Evolutionary conservation across 768 basidiomycete genomes (phyloP).

Genomic region (Infundibulicybe gibba): DNA sequence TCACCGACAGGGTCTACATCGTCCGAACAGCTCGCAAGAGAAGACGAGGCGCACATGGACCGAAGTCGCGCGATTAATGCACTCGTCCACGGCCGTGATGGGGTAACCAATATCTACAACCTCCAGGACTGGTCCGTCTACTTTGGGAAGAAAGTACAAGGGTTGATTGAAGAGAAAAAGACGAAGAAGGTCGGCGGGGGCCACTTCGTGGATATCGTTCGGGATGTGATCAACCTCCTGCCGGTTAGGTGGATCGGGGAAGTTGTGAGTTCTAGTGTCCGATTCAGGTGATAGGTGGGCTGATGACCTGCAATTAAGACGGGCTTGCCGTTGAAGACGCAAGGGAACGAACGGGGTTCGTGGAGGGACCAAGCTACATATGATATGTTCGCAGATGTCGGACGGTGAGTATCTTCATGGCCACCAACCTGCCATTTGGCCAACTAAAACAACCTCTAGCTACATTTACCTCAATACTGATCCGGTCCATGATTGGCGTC

Average conservation of each 20-base stretch:
- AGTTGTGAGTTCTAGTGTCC: constrained; percentile 38
- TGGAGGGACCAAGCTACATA: constrained; percentile 37
- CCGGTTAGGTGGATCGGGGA: constrained; percentile 61
- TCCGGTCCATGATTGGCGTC: constrained; percentile 41
- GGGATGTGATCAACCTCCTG: constrained; percentile 62
- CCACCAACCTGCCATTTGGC: neutral
- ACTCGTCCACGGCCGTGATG: too few relatives aligned
- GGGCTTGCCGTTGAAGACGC: constrained; percentile 40
- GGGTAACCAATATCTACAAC: too few relatives aligned
- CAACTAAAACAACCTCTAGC: constrained; percentile 18
- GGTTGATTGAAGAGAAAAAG: constrained; percentile 31
- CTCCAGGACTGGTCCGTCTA: constrained; percentile 15
- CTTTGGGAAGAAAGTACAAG: constrained; percentile 27
- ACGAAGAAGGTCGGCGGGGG: constrained; percentile 22
- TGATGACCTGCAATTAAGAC: constrained; percentile 22
- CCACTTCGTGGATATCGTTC: constrained; percentile 54
- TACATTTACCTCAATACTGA: constrained; percentile 44
- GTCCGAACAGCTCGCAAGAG: too few relatives aligned
- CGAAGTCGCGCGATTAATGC: too few relatives aligned
- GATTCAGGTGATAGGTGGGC: neutral
- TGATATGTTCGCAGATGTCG: constrained; percentile 42
- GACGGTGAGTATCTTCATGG: constrained; percentile 33
- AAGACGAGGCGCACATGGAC: too few relatives aligned
- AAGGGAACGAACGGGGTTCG: constrained; percentile 20
- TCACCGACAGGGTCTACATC: too few relatives aligned